Base-by-base conservation (phyloP, 495 filamentous ascomycete species). In the Penicillium roqueforti region DNA sequence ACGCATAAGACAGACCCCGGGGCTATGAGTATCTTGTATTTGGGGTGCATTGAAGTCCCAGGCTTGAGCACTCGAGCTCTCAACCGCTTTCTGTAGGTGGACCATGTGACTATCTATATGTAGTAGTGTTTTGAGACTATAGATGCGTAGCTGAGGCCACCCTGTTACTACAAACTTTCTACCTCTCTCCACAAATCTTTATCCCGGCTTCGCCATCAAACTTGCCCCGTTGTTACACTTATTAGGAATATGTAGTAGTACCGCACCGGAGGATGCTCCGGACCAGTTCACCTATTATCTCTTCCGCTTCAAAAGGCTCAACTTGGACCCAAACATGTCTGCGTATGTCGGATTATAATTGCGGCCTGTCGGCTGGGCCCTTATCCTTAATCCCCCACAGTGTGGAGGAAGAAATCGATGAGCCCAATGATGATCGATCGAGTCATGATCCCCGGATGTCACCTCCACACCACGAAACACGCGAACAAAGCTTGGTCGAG, bases 391-490 rank as follows among this genome's bases (percentile, higher is more conserved):
- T 32, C 42, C 25, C 41, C 47, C 54, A 51, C 28, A 56, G 11
- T 61, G 55, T 43, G 60, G 63, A 59, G 56, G 36, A 25, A 29
- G 22, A 14, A 16, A 38, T 18, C 22, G 23, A 32, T 36, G 48
- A 29, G 42, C 13, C 25, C 13, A 36, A 58, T 62, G 62, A 65
- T 54, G 59, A 50, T 29, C 3, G 7, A 39, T 20, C 40, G 31
- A 51, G 47, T 65, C 58, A 67, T 62, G 18, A 19, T 54, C 58
- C 64, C 61, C 50, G 64, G 64, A 65, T 62, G 38, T 65, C 42
- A 53, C 34, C 58, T 67, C 64, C 64, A 60, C 61, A 47, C 58
- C 52, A 54, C 31, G 32, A 34, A 28, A 18, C 53, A 55, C 32
- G 40, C 56, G 45, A 59, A 37, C 47, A 45, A 56, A 54, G 32